Base-by-base conservation (phyloP, 176 grass and related monocot genomes). In the Raddia distichophylla region DNA sequence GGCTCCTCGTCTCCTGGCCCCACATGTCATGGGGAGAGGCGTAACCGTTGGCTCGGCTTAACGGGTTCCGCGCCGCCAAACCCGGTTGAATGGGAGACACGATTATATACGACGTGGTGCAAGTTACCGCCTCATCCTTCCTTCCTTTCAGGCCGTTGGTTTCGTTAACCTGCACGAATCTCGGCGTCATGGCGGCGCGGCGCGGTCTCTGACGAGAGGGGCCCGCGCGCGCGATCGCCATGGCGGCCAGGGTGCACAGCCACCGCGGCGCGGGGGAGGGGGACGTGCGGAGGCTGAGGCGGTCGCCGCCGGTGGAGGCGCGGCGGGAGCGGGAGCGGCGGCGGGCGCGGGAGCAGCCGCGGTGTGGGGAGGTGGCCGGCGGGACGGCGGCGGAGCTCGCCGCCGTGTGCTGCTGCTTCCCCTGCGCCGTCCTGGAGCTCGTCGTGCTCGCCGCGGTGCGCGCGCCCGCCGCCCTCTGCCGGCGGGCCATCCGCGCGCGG, bases 321-420 rank as follows among this genome's bases (percentile, higher is more conserved):
- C 76, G 57, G 27, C 47, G 60, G 71, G 60, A 66, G 20, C 48
- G 17, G 20, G 78, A 57, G 83, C 76, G 56, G 67, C 70, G 70
- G 67, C 82, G 68, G 34, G 80, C 10, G 42, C 61, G 80, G 44
- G 66, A 67, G 68, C 51, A 20, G 72, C 82, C 46, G 47, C 64
- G 42, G 81, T 83, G 79, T 79, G 89, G 86, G 48, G 95, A 93
- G 92, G 76, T 89, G 75, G 92, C 93, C 11, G 95, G 92, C 0
- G 95, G 90, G 42, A 87, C 95, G 11, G 82, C 90, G 61, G 90
- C 95, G 5, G 92, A 66, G 20, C 88, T 88, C 74, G 95, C 84
- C 1, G 88, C 92, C 0, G 92, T 93, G 32, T 87, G 78, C 78
- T 91, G 86, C 87, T 98, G 92, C 77, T 79, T 91, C 67, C 95